phyloP scores from a whole-genome alignment of 495 filamentous ascomycete genomes.

The Saxophila tyrrhenica region DNA sequence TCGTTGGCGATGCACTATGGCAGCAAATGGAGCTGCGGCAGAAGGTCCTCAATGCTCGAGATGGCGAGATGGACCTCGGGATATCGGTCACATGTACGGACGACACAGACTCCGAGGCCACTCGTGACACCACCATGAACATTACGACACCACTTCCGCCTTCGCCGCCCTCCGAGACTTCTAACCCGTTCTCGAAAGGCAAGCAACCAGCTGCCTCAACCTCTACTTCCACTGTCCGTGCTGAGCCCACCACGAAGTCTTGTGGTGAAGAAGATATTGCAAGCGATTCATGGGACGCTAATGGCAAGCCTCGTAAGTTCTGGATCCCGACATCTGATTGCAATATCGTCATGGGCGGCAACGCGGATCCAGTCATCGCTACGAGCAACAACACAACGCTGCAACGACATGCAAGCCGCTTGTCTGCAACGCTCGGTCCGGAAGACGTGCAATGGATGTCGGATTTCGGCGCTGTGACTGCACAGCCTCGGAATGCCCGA shows the following conservation, averaged over 20 bases:
- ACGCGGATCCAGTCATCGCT: constrained; percentile 33
- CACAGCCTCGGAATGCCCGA: constrained; percentile 23
- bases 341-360: constrained; percentile 47
- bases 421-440: constrained; percentile 37
- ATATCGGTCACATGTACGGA: constrained; percentile 21
- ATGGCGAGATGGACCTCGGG: constrained; percentile 38
- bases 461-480: constrained; percentile 34
- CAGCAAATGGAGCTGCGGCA: constrained; percentile 45
- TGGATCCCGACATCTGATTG: constrained; percentile 48
- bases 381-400: constrained; percentile 29
- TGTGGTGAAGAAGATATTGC: constrained; percentile 10
- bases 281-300: constrained; percentile 41
- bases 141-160: constrained; percentile 11
- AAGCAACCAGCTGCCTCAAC: constrained; percentile 24
- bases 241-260: background rate
- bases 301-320: constrained; percentile 43
- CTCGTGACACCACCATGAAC: constrained; percentile 21
- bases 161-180: background rate
- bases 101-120: constrained; percentile 8
- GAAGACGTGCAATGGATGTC: constrained; percentile 41
- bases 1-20: constrained; percentile 46
- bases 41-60: constrained; percentile 42
- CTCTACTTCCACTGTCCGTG: background rate
- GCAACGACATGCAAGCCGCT: constrained; percentile 30
- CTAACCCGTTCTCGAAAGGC: constrained; percentile 25